A percentile compares a stretch with the other conserved stretches of the same genome.
phyloP scores from a whole-genome alignment of 352 stramenopile species.

The Paralagenidium karlingii region DNA sequence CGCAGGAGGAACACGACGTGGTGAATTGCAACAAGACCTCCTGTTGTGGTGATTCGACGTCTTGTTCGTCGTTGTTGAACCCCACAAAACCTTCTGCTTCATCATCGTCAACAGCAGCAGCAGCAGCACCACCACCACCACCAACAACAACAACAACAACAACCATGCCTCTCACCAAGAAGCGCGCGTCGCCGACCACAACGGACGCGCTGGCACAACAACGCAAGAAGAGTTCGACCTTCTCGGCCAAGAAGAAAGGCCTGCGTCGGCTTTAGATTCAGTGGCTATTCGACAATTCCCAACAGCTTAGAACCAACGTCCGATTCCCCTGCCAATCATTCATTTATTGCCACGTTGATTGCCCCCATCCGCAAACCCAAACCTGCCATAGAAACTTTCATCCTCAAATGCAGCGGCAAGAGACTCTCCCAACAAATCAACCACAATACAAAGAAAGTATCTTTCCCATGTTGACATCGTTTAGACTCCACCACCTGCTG shows the following conservation, averaged over 20 bases:
- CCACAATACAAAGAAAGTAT: constrained; percentile 2
- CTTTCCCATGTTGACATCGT: constrained; percentile 1
- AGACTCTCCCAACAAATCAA: constrained; percentile 3
- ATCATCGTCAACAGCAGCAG: not conserved
- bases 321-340: not conserved
- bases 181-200: constrained; percentile 19
- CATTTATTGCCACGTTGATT: constrained; percentile 2
- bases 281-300: no score
- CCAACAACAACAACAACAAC: not conserved
- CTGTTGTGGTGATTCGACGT: not conserved
- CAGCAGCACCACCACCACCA: not conserved
- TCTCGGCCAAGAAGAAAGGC: constrained; percentile 60
- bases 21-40: not conserved
- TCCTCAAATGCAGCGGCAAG: not conserved
- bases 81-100: constrained; percentile 3
- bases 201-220: constrained; percentile 16
- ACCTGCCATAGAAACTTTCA: not conserved
- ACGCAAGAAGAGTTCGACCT: constrained; percentile 48
- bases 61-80: constrained; percentile 3
- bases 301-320: no score
- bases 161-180: constrained; percentile 16
- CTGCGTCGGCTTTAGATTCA: constrained; percentile 65
- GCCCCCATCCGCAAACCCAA: not conserved
- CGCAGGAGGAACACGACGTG: not conserved
- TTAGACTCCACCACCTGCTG: no score